Evolutionary conservation across 345 rosid species (phyloP).

Genomic region (Sisymbrium irio): DNA sequence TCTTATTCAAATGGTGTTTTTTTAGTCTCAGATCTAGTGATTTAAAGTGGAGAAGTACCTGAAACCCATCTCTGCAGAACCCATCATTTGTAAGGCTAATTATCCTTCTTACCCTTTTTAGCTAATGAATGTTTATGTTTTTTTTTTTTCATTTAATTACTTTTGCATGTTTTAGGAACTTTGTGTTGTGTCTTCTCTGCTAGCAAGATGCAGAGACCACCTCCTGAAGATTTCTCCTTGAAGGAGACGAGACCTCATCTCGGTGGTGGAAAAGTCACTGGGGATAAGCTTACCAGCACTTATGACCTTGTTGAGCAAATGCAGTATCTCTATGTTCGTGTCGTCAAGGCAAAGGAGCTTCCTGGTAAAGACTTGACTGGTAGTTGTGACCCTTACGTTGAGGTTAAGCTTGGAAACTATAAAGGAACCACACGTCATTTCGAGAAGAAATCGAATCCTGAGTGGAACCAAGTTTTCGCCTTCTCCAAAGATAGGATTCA

Average conservation of each 20-base stretch:
- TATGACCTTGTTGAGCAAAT: constrained; percentile 96
- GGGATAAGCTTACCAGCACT: constrained; percentile 83
- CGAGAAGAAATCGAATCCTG: constrained; percentile 81
- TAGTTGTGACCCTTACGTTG: constrained; percentile 85
- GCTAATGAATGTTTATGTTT: constrained; percentile 8
- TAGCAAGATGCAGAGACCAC: constrained; percentile 72
- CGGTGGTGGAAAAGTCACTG: constrained; percentile 70
- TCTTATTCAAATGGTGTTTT: constrained; percentile 1
- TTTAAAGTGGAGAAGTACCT: constrained; percentile 28
- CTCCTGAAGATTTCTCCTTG: constrained; percentile 66
- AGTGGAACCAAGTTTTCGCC: constrained; percentile 92
- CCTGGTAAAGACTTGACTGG: constrained; percentile 87
- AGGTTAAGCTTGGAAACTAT: constrained; percentile 88
- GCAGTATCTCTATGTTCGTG: constrained; percentile 91
- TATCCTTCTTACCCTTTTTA: constrained; percentile 15
- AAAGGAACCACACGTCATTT: constrained; percentile 76
- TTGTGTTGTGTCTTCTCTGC: constrained; percentile 14
- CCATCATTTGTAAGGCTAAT: constrained; percentile 17
- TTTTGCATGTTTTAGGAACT: not conserved
- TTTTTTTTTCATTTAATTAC: not conserved
- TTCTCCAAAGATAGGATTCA: constrained; percentile 81
- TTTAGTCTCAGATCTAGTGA: constrained; percentile 57
- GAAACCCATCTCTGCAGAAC: not conserved
- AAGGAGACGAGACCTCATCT: constrained; percentile 89
- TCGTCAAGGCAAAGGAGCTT: constrained; percentile 85